Base-by-base conservation (phyloP, 2,329 filamentous ascomycete genomes). In the Emydomyces testavorans region DNA sequence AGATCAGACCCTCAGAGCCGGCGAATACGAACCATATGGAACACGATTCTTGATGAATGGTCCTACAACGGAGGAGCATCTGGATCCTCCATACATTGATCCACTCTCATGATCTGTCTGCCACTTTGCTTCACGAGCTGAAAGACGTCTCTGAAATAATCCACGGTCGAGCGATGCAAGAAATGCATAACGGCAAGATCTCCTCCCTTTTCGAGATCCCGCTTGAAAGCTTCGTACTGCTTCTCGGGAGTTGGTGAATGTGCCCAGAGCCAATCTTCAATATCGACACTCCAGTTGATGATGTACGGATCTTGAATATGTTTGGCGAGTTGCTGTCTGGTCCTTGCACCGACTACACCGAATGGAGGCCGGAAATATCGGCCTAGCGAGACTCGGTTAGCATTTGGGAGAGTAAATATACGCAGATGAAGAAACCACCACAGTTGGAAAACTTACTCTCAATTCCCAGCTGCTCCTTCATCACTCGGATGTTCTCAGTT, bases 261-360 rank as follows among this genome's bases (percentile, higher is more conserved):
- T 1, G 78, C 80, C 78, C 79, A 85, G 20, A 81, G 57, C 78
- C 79, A 84, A 60, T 85, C 81, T 66, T 84, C 78, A 26, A 83
- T 76, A 57, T 85, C 80, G 37, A 85, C 76, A 57, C 73, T 79
- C 81, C 80, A 84, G 60, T 78, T 78, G 44, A 83, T 73, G 36
- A 83, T 74, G 54, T 76, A 74, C 1, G 77, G 72, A 11, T 74
- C 69, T 1, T 70, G 65, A 16, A 74, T 70, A 13, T 62, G 62
- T 18, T 69, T 67, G 0, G 78, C 75, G 23, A 83, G 71, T 34
- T 78, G 72, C 60, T 82, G 75, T 3, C 81, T 73, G 66, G 80
- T 79, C 38, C 80, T 74, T 1, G 80, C 79, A 34, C 80, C 81
- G 58, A 83, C 76, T 24, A 72, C 82, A 34, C 81, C 81, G 57